These are phyloP conservation scores for Aphelidium insulamus DNA, from an alignment of 371 early-diverging fungal species.

Conservation along the genomic window DNA sequence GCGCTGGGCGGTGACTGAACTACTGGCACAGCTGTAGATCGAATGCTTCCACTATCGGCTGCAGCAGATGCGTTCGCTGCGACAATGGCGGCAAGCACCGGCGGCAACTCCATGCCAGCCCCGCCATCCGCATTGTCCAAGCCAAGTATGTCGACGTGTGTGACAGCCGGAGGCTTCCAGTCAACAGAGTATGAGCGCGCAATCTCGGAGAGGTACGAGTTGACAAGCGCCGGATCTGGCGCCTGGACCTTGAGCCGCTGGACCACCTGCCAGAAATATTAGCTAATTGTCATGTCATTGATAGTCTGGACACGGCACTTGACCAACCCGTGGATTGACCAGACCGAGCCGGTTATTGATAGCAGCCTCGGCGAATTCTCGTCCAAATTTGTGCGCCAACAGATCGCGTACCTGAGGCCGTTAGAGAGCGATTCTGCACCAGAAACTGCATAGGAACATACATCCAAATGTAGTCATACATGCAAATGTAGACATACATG, in stretches of 20 bases:
- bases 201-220: slow-evolving; percentile 69
- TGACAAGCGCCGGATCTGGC: slow-evolving; percentile 54
- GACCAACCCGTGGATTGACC: slow-evolving; percentile 47
- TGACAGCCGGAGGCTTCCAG: slow-evolving; percentile 48
- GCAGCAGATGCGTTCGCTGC: neutral
- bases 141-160: too few species aligned
- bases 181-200: slow-evolving; percentile 51
- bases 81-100: slow-evolving; percentile 3
- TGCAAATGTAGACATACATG: slow-evolving; percentile 1
- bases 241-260: slow-evolving; percentile 51
- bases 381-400: slow-evolving; percentile 54
- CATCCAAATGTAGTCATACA: neutral
- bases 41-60: neutral
- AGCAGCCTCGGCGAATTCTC: slow-evolving; percentile 49
- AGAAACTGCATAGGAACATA: neutral
- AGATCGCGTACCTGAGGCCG: slow-evolving; percentile 35
- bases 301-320: neutral
- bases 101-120: slow-evolving; percentile 8
- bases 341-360: slow-evolving; percentile 43
- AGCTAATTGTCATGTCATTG: neutral
- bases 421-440: slow-evolving; percentile 1
- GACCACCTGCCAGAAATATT: slow-evolving; percentile 25
- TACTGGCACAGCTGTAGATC: neutral
- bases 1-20: slow-evolving; percentile 3
- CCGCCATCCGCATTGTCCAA: too few species aligned